Evolutionary conservation across 106 monocot genomes (phyloP).

Genomic region (Phalaenopsis aphrodite): DNA sequence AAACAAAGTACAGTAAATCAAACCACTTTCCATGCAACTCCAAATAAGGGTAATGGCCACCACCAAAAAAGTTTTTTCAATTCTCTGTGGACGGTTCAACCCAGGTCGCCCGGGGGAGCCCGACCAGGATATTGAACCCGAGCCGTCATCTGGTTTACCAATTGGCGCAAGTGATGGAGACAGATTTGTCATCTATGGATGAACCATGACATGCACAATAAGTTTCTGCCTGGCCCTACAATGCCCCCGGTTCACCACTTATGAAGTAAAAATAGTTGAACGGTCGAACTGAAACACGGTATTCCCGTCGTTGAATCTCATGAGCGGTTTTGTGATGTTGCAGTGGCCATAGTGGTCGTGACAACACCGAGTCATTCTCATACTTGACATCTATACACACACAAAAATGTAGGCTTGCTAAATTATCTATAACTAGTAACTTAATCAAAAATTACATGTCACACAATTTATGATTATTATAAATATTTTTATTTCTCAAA

Average conservation of each 20-base stretch:
- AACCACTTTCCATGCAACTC: too few relatives aligned
- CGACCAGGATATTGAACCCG: not conserved
- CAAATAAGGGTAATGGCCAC: too few relatives aligned
- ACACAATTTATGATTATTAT: too few relatives aligned
- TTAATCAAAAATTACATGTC: too few relatives aligned
- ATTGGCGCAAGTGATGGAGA: not conserved
- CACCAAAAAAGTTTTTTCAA: too few relatives aligned
- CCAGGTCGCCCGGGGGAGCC: not conserved
- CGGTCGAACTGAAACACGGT: conserved; percentile 45
- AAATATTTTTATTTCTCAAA: too few relatives aligned
- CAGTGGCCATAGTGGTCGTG: conserved; percentile 41
- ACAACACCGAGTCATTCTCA: conserved; percentile 56
- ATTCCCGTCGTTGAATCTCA: conserved; percentile 31
- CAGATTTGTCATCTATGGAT: not conserved
- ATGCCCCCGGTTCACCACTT: conserved; percentile 41
- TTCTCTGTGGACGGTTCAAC: not conserved
- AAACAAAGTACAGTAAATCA: too few relatives aligned
- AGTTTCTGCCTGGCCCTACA: conserved; percentile 56
- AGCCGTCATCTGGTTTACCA: too few relatives aligned
- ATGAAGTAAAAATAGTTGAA: conserved; percentile 76
- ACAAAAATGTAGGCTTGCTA: not conserved
- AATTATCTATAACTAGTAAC: too few relatives aligned
- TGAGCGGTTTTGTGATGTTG: conserved; percentile 33
- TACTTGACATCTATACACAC: conserved; percentile 72
- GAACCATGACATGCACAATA: conserved; percentile 62